Conservation (phyloP, 106 monocot species). For the Dendrobium nobile region DNA sequence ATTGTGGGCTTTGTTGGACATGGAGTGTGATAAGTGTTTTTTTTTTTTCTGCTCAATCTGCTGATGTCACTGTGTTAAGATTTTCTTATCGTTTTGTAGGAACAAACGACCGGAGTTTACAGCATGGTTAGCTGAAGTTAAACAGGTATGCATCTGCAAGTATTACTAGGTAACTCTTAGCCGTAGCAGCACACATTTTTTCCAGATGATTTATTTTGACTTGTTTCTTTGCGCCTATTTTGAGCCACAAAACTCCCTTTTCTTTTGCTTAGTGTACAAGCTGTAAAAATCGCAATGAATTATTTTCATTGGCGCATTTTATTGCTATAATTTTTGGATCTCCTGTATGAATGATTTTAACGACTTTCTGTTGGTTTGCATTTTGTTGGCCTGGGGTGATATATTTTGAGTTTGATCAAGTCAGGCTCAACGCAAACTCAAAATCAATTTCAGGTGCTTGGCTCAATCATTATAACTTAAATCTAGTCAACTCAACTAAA, state of each 20-base stretch:
- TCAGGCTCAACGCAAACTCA: not conserved
- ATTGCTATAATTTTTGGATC: not conserved
- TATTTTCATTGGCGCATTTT: not conserved
- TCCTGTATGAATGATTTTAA: not conserved
- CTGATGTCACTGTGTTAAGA: not conserved
- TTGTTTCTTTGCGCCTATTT: not conserved
- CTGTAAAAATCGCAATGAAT: not conserved
- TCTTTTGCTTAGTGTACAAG: not conserved
- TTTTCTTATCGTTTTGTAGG: slow-evolving; percentile 30
- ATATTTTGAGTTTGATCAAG: not conserved
- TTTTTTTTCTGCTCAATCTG: not conserved
- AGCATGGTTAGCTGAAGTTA: slow-evolving; percentile 87
- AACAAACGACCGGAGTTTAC: slow-evolving; percentile 90
- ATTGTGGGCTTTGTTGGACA: not conserved
- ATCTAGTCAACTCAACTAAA: not conserved
- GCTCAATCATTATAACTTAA: not conserved
- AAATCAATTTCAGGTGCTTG: not conserved
- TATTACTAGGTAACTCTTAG: not conserved
- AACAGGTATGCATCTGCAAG: slow-evolving; percentile 42
- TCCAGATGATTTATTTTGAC: not conserved
- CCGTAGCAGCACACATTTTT: not conserved
- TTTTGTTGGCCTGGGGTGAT: not conserved
- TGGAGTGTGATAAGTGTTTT: not conserved
- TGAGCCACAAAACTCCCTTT: not conserved
- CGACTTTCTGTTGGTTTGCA: not conserved